These are phyloP conservation scores for Jacaranda mimosifolia DNA, from an alignment of 257 asterid genomes.

Conservation along the genomic window DNA sequence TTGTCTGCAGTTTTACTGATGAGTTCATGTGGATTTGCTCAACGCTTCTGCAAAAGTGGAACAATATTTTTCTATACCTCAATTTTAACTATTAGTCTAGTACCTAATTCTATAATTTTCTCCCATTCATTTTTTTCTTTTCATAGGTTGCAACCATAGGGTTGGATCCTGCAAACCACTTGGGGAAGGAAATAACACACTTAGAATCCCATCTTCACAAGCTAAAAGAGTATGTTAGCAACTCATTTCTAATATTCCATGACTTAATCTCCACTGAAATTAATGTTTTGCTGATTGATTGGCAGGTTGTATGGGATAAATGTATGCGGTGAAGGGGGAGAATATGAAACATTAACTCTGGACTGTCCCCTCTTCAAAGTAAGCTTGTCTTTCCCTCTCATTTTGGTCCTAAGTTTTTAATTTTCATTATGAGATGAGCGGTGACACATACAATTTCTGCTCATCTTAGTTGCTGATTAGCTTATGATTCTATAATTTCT, in stretches of 20 bases:
- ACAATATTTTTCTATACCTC: not conserved
- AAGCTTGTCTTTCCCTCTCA: constrained; percentile 42
- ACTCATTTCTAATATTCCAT: constrained; percentile 35
- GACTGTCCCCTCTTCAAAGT: constrained; percentile 96
- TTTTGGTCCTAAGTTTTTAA: constrained; percentile 13
- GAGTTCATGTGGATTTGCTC: too few relatives aligned
- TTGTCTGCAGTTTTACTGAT: too few relatives aligned
- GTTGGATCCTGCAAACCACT: constrained; percentile 88
- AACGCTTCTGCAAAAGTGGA: not conserved
- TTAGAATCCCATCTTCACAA: constrained; percentile 85
- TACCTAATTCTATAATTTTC: constrained; percentile 26
- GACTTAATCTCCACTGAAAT: constrained; percentile 34
- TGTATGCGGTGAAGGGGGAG: constrained; percentile 99
- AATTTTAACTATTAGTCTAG: not conserved
- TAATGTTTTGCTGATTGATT: constrained; percentile 36
- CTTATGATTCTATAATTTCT: constrained; percentile 24
- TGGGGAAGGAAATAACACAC: constrained; percentile 80
- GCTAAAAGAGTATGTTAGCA: constrained; percentile 78
- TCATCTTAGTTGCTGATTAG: constrained; percentile 3
- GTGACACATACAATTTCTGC: constrained; percentile 3
- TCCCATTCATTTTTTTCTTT: constrained; percentile 26
- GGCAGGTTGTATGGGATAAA: constrained; percentile 92
- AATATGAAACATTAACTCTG: constrained; percentile 94
- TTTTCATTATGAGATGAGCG: constrained; percentile 3
- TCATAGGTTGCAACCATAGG: constrained; percentile 95